A percentile compares a stretch with the other conserved stretches of the same genome.
These are phyloP conservation scores for Physcomitrium patens DNA, from an alignment of 225 moss, liverwort and hornwort species.

Conservation along the genomic window DNA sequence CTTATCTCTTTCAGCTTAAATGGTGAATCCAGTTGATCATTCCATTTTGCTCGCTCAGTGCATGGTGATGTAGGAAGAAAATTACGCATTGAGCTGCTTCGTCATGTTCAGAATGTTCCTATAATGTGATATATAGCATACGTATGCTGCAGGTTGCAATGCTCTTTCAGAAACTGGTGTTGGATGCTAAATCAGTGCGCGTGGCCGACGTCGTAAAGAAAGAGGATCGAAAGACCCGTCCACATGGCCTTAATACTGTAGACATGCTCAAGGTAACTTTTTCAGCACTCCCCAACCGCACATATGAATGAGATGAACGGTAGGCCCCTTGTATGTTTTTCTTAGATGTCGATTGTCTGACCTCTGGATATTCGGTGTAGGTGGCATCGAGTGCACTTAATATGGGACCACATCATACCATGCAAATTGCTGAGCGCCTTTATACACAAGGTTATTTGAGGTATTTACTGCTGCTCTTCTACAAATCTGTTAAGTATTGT, in stretches of 20 bases:
- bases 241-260: constrained; percentile 93
- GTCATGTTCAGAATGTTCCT: constrained; percentile 6
- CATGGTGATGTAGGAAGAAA: constrained; percentile 20
- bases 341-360: constrained; percentile 19
- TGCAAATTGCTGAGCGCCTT: constrained; percentile 98
- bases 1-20: constrained; percentile 26
- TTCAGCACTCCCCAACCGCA: constrained; percentile 21
- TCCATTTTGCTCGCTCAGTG: constrained; percentile 7
- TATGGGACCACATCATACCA: constrained; percentile 95
- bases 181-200: constrained; percentile 67
- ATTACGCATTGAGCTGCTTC: constrained; percentile 11
- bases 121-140: constrained; percentile 8
- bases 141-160: constrained; percentile 61
- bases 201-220: constrained; percentile 83
- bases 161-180: constrained; percentile 89
- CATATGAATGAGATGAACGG: constrained; percentile 13
- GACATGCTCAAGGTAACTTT: constrained; percentile 92
- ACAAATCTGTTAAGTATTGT: constrained; percentile 11
- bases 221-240: constrained; percentile 91
- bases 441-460: constrained; percentile 99
- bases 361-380: constrained; percentile 46
- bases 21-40: constrained; percentile 18
- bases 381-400: constrained; percentile 96
- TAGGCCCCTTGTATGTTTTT: constrained; percentile 8
- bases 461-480: constrained; percentile 44